Evolutionary conservation across 257 asterid genomes (phyloP).

Genomic region (Solanum chilense): DNA sequence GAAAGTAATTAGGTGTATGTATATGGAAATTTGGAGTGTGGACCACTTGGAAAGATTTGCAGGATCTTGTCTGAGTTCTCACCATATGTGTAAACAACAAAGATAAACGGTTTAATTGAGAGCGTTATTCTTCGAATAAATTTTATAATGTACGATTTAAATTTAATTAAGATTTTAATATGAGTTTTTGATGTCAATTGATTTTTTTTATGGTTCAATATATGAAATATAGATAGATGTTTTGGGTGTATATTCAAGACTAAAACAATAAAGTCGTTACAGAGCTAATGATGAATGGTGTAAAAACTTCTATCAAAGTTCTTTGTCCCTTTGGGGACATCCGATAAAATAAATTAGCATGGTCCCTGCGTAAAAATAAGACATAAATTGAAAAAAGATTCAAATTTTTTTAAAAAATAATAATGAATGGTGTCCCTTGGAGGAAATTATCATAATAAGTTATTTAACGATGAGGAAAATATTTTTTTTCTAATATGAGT

Average conservation of each 20-base stretch:
- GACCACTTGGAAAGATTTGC: not conserved
- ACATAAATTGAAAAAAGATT: too few relatives aligned
- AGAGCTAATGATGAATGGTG: not conserved
- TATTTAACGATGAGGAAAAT: too few relatives aligned
- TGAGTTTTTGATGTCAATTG: fast-evolving
- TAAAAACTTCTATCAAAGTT: too few relatives aligned
- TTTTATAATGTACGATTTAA: fast-evolving
- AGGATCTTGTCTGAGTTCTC: not conserved
- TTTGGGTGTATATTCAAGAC: not conserved
- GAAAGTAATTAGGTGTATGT: not conserved
- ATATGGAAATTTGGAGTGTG: not conserved
- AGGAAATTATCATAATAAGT: too few relatives aligned
- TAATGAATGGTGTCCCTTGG: too few relatives aligned
- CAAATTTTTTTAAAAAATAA: fast-evolving
- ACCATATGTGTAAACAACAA: not conserved
- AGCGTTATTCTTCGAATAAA: too few relatives aligned
- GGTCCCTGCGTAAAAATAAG: too few relatives aligned
- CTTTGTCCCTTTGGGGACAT: too few relatives aligned
- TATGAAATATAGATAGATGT: not conserved
- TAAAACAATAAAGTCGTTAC: not conserved
- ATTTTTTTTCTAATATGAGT: too few relatives aligned
- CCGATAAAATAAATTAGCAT: too few relatives aligned
- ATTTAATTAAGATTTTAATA: too few relatives aligned
- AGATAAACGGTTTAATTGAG: not conserved
- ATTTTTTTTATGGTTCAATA: not conserved